Base-by-base conservation (phyloP, 371 early-diverging fungal species). In the Rhizopus delemar region DNA sequence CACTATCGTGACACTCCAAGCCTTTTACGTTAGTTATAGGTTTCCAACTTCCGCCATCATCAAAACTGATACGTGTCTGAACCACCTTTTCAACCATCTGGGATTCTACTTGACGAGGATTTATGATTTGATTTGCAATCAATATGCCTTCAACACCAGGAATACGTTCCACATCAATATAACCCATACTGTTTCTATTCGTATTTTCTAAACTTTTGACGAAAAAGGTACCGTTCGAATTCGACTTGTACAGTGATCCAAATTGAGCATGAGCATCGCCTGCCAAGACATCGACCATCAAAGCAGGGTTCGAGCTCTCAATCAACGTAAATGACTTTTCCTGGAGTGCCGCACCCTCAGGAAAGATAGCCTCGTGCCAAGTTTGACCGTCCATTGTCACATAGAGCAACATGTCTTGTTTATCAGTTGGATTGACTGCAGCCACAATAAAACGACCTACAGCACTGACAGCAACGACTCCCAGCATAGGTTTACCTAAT, bases 141-240 rank as follows among this genome's bases (percentile, higher is more conserved):
- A 93, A 74, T 4, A 95, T 85, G 15, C 94, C 95, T 57, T 91
- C 87, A 7, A 92, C 82, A 15, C 90, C 89, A 51, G 90, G 85
- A 33, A 94, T 82, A 13, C 91, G 84, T 74, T 96, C 96, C 71
- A 93, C 91, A 62, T 96, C 98, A n/a, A 95, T 90, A 22, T 76
- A 73, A 13, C 95, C 97, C 4, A 70, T 51, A 3, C 32, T 13
- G 55, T 91, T 84, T 48, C 93, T 86, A 66, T 95, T 93, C 38
- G 92, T 90, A 70, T 92, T 77, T 33, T 88, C 81, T 35, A 92
- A 81, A 31, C 90, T 78, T 49, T 83, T 84, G 48, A 86, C 83
- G 69, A 93, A 97, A 68, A 88, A 90, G 4, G 88, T 92, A 52
- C 98, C 98, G 48, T 93, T 87, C 2, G 94, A 93, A 68, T 94